These are phyloP conservation scores for Silene noctiflora DNA, from an alignment of 179 eudicot species.

Conservation along the genomic window DNA sequence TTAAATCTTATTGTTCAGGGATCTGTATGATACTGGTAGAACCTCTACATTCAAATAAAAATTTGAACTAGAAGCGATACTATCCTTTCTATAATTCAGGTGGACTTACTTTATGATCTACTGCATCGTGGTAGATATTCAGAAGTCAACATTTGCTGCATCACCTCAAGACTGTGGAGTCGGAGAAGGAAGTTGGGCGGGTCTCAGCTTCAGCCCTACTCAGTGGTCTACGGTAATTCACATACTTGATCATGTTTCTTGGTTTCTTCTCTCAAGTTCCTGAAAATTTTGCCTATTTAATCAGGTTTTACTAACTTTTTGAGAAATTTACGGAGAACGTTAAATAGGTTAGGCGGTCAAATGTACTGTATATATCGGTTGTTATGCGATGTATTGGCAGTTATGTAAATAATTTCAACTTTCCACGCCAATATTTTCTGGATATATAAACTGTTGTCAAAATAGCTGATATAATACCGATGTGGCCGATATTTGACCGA, in stretches of 20 bases:
- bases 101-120: not conserved
- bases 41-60: not conserved
- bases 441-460: too few relatives aligned
- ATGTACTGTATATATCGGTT: not conserved
- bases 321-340: not conserved
- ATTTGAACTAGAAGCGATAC: not conserved
- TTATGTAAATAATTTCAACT: too few relatives aligned
- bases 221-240: constrained; percentile 59
- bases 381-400: not conserved
- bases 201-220: constrained; percentile 64
- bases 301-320: not conserved
- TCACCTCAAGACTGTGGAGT: constrained; percentile 64
- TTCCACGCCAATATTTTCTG: too few relatives aligned
- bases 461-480: too few relatives aligned
- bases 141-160: constrained; percentile 45
- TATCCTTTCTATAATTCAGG: not conserved
- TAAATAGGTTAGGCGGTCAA: not conserved
- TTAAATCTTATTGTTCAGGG: not conserved
- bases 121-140: constrained; percentile 36
- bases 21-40: not conserved
- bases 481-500: too few relatives aligned
- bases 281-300: not conserved
- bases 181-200: constrained; percentile 84
- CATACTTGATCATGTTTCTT: constrained; percentile 10
- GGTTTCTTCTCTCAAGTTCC: too few relatives aligned